A percentile compares a stretch with the other conserved stretches of the same genome.
These are phyloP conservation scores for Boletus holoroseus DNA, from an alignment of 1,284 basidiomycete species.

Conservation along the genomic window DNA sequence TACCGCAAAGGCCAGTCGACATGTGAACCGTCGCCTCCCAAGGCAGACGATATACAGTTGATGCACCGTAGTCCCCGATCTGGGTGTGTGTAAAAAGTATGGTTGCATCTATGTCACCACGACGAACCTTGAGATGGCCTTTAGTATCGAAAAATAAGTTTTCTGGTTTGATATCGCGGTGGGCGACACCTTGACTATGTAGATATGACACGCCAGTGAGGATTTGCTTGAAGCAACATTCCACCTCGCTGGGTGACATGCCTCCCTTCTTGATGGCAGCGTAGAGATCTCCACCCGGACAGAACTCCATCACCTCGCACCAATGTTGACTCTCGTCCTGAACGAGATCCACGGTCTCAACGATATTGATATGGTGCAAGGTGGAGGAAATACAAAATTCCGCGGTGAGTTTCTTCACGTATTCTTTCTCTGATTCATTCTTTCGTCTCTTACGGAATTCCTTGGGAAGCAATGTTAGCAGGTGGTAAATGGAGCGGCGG, in stretches of 20 bases:
- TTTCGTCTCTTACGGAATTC: constrained; percentile 98
- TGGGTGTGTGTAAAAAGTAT: constrained; percentile 31
- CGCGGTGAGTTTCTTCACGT: constrained; percentile 98
- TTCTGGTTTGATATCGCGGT: constrained; percentile 98
- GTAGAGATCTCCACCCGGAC: constrained; percentile 94
- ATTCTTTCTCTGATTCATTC: constrained; percentile 99
- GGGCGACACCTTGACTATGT: constrained; percentile 94
- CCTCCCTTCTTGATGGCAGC: constrained; percentile 97
- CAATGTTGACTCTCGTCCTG: constrained; percentile 95
- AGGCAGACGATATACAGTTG: constrained; percentile 95
- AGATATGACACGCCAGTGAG: constrained; percentile 84
- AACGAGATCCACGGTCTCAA: constrained; percentile 97
- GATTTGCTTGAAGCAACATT: constrained; percentile 98
- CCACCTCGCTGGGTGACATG: constrained; percentile 92
- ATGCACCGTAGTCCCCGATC: constrained; percentile 99
- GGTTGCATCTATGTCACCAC: background rate
- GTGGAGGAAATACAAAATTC: constrained; percentile 99
- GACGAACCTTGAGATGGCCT: constrained; percentile 85
- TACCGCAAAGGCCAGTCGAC: constrained; percentile 94
- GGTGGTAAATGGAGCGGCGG: background rate
- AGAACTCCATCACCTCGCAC: constrained; percentile 99
- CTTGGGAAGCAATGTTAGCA: constrained; percentile 36
- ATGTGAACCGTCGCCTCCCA: constrained; percentile 98
- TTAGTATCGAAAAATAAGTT: constrained; percentile 92
- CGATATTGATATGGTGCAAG: constrained; percentile 92